A percentile compares a stretch with the other conserved stretches of the same genome.
These are phyloP conservation scores for Drechslerella coelobrocha DNA, from an alignment of 2,329 filamentous ascomycete genomes.

Conservation along the genomic window DNA sequence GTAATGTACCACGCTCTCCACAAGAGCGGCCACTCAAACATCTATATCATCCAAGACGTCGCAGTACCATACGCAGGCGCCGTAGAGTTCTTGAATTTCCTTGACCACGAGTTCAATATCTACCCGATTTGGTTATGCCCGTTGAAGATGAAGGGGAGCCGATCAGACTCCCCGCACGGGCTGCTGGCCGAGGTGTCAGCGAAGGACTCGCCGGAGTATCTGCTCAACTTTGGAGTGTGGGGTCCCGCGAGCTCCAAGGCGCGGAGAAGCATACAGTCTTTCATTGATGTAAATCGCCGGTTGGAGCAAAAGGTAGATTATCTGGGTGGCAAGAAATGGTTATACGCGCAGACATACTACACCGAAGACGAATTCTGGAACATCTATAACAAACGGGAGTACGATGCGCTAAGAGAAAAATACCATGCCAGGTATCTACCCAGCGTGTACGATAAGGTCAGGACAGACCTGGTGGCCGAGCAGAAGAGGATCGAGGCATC, in stretches of 20 bases:
- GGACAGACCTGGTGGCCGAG: slow-evolving; percentile 59
- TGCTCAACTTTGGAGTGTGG: slow-evolving; percentile 72
- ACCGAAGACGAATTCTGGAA: slow-evolving; percentile 73
- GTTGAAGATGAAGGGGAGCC: slow-evolving; percentile 60
- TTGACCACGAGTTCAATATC: slow-evolving; percentile 61
- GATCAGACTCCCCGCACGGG: slow-evolving; percentile 60
- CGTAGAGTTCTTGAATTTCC: slow-evolving; percentile 57
- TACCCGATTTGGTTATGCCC: slow-evolving; percentile 68
- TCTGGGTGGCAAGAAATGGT: slow-evolving; percentile 71
- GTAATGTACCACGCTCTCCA: slow-evolving; percentile 72
- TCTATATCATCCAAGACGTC: slow-evolving; percentile 50
- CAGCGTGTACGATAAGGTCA: slow-evolving; percentile 73
- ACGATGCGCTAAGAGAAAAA: slow-evolving; percentile 66
- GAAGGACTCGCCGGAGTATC: slow-evolving; percentile 55
- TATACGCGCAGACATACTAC: slow-evolving; percentile 75
- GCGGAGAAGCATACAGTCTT: slow-evolving; percentile 59
- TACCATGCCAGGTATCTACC: slow-evolving; percentile 69
- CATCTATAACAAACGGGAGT: slow-evolving; percentile 68
- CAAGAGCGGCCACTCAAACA: slow-evolving; percentile 66
- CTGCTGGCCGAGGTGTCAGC: slow-evolving; percentile 60
- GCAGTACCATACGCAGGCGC: slow-evolving; percentile 38
- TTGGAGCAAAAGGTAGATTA: slow-evolving; percentile 68
- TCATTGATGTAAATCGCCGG: slow-evolving; percentile 66
- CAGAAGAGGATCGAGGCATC: slow-evolving; percentile 57
- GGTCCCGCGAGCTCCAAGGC: slow-evolving; percentile 59